Conservation (phyloP, 202 grass and related monocot species). For the Brachypodium distachyon region DNA sequence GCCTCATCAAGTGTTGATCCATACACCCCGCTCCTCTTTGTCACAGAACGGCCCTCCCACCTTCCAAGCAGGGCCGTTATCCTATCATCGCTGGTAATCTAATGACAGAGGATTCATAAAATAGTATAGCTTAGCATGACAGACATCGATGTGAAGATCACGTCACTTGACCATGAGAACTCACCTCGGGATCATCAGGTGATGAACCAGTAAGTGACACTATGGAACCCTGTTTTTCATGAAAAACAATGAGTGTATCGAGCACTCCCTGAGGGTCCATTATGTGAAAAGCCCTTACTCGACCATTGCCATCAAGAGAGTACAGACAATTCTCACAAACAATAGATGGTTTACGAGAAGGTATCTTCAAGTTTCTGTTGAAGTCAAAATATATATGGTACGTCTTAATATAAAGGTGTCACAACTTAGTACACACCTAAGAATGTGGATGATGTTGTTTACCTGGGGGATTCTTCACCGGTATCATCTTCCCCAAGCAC, state of each 20-base stretch:
- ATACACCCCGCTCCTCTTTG: conserved; percentile 85
- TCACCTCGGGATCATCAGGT: conserved; percentile 37
- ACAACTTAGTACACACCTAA: background rate
- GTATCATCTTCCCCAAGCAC: conserved; percentile 88
- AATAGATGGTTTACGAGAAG: conserved; percentile 69
- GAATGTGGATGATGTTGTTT: background rate
- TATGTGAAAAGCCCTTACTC: conserved; percentile 87
- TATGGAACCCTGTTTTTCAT: conserved; percentile 53
- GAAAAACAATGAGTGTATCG: conserved; percentile 74
- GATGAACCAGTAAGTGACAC: conserved; percentile 18
- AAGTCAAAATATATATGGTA: background rate
- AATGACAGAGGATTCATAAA: background rate
- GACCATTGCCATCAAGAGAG: conserved; percentile 64
- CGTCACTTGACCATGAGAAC: background rate
- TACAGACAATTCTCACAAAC: conserved; percentile 96
- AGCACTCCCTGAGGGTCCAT: conserved; percentile 83
- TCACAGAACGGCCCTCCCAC: conserved; percentile 86
- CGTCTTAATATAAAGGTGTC: background rate
- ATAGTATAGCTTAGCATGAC: background rate
- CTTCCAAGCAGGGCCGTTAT: conserved; percentile 61
- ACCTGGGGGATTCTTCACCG: conserved; percentile 80
- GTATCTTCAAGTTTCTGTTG: conserved; percentile 87
- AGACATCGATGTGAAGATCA: background rate
- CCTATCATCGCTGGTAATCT: conserved; percentile 34
- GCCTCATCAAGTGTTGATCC: conserved; percentile 69